phyloP scores from a whole-genome alignment of 2,329 filamentous ascomycete species.

The Colletotrichum theobromicola region DNA sequence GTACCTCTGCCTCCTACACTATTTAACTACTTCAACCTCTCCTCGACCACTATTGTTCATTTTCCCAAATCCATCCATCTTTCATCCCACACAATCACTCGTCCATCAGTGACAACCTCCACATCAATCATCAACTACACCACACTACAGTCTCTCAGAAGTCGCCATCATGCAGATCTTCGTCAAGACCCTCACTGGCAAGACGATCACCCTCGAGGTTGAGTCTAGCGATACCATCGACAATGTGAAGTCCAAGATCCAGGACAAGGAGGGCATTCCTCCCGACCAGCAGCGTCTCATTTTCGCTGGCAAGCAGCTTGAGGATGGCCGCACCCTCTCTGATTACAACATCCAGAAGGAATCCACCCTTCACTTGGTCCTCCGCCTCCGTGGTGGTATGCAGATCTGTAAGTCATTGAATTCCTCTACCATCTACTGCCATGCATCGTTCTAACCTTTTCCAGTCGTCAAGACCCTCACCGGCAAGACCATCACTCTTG shows the following conservation, averaged over 20 bases:
- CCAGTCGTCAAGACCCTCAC: conserved; percentile 79
- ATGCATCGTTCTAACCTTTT: not conserved
- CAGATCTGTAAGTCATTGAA: conserved; percentile 55
- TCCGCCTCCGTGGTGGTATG: conserved; percentile 72
- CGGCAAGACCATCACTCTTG: conserved; percentile 92
- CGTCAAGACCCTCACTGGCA: conserved; percentile 95
- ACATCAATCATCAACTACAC: not conserved
- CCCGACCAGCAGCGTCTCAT: conserved; percentile 86
- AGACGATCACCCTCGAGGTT: conserved; percentile 84
- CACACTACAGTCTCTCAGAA: conserved; percentile 26
- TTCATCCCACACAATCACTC: conserved; percentile 8
- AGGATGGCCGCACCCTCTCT: conserved; percentile 56
- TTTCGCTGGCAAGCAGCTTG: conserved; percentile 67
- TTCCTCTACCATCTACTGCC: accelerated
- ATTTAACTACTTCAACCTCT: conserved; percentile 10
- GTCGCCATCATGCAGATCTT: conserved; percentile 89
- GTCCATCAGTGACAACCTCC: not conserved
- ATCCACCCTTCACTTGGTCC: conserved; percentile 76
- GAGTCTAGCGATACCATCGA: conserved; percentile 82
- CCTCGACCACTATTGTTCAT: not conserved
- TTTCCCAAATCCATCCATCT: not conserved
- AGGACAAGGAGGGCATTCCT: conserved; percentile 90
- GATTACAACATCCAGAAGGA: conserved; percentile 67
- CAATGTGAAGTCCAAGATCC: conserved; percentile 89
- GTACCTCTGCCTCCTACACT: not conserved